phyloP scores from a whole-genome alignment of 2,329 filamentous ascomycete species.

The Xylaria sp. region DNA sequence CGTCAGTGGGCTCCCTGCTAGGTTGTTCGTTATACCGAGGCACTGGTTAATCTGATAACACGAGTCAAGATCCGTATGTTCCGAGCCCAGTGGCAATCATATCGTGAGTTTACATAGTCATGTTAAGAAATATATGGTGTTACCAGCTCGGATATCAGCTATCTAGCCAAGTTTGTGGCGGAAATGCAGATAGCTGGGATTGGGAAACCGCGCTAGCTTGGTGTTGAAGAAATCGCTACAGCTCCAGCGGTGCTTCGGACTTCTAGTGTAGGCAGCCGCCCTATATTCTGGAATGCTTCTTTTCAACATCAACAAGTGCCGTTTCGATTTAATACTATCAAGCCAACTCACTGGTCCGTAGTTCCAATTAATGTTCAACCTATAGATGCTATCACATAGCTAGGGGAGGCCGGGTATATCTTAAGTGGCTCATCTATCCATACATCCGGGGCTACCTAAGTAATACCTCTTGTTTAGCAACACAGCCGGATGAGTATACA shows the following conservation, averaged over 20 bases:
- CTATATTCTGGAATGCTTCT: not conserved
- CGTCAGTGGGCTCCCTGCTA: constrained; percentile 5
- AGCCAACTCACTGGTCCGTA: not conserved
- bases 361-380: not conserved
- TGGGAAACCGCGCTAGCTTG: too few species aligned
- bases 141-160: not conserved
- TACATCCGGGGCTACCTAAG: not conserved
- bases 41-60: constrained; percentile 1
- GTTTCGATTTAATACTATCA: not conserved
- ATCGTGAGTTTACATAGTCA: not conserved
- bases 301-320: not conserved
- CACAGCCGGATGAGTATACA: too few species aligned
- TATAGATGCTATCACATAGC: not conserved
- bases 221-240: too few species aligned
- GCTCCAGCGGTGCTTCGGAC: too few species aligned
- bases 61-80: not conserved
- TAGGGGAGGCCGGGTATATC: not conserved
- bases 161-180: not conserved
- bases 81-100: not conserved
- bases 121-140: not conserved
- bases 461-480: too few species aligned
- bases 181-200: not conserved
- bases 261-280: too few species aligned
- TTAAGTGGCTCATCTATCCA: not conserved
- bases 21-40: not conserved